A percentile compares a stretch with the other conserved stretches of the same genome.
Conservation (phyloP, 2,329 filamentous ascomycete genomes). For the Endoconidiophora laricicola region DNA sequence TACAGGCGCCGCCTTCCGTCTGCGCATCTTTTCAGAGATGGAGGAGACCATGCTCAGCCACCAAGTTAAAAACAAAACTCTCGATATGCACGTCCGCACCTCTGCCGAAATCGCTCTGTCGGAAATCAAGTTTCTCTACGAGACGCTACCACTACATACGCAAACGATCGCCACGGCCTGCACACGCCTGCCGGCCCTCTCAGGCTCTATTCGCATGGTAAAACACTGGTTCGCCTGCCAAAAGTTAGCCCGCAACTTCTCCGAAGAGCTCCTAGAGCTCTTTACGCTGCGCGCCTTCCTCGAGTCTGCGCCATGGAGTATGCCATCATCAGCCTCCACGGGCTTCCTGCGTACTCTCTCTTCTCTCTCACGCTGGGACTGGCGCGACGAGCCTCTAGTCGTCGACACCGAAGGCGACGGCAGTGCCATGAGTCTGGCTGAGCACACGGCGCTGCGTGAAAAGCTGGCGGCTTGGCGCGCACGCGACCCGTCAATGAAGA, state of each 20-base stretch:
- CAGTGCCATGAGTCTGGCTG: slow-evolving; percentile 33
- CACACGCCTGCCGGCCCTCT: slow-evolving; percentile 64
- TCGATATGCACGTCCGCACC: slow-evolving; percentile 49
- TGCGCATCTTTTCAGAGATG: slow-evolving; percentile 78
- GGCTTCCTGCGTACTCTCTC: slow-evolving; percentile 69
- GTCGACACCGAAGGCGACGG: slow-evolving; percentile 42
- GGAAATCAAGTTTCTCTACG: slow-evolving; percentile 52
- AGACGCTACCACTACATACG: slow-evolving; percentile 59
- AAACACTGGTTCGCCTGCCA: slow-evolving; percentile 86
- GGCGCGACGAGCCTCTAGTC: slow-evolving; percentile 67
- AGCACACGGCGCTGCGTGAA: slow-evolving; percentile 46
- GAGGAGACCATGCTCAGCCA: slow-evolving; percentile 68
- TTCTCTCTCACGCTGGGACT: slow-evolving; percentile 79
- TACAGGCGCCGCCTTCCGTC: slow-evolving; percentile 56
- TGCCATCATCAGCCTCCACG: slow-evolving; percentile 58
- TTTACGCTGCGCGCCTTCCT: slow-evolving; percentile 64
- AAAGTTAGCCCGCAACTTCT: slow-evolving; percentile 59
- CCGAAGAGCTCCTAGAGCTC: slow-evolving; percentile 70
- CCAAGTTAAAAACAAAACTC: slow-evolving; percentile 56
- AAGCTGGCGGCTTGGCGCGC: slow-evolving; percentile 73
- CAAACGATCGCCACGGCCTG: slow-evolving; percentile 67
- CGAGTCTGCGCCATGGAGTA: slow-evolving; percentile 62
- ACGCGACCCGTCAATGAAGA: slow-evolving; percentile 78
- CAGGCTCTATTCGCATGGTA: slow-evolving; percentile 63
- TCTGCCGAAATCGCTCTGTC: slow-evolving; percentile 54